Percentiles rank a stretch among this genome's conserved stretches.
phyloP scores from a whole-genome alignment of 148 eudicot genomes.

The Talinum fruticosum region DNA sequence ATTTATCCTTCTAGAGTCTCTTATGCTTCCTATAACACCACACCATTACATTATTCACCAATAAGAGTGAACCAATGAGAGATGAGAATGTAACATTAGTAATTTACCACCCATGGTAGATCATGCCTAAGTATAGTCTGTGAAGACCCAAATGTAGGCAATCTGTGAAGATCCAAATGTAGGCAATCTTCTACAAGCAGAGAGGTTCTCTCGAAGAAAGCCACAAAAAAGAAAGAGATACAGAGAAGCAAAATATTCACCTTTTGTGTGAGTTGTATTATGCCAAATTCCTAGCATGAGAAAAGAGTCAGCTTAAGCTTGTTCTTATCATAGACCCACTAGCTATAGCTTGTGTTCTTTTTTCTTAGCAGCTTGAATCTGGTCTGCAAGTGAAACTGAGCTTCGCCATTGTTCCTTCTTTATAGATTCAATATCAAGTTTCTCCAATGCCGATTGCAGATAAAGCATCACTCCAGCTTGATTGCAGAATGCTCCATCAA shows the following conservation, averaged over 20 bases:
- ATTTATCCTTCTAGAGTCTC: not conserved
- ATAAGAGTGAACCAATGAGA: not conserved
- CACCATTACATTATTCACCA: not conserved
- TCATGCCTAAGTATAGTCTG: too few species aligned
- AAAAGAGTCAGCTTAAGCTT: not conserved
- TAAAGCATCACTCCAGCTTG: constrained; percentile 30
- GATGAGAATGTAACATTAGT: not conserved
- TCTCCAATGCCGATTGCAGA: constrained; percentile 54
- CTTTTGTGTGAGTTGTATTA: not conserved
- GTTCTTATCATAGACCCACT: not conserved
- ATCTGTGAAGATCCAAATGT: too few species aligned
- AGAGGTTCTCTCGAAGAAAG: too few species aligned
- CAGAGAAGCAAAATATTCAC: constrained; percentile 1
- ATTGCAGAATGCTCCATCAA: constrained; percentile 30
- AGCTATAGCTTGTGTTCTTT: constrained; percentile 24
- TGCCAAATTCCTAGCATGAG: not conserved
- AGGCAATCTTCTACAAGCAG: too few species aligned
- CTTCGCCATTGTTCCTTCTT: constrained; percentile 37
- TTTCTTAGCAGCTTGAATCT: constrained; percentile 76
- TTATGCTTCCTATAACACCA: not conserved
- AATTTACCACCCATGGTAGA: not conserved
- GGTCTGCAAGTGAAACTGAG: constrained; percentile 75
- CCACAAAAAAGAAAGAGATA: too few species aligned
- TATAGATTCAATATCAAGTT: constrained; percentile 51
- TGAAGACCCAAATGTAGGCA: too few species aligned